Percentiles rank a stretch among this genome's conserved stretches.
phyloP scores from a whole-genome alignment of 768 basidiomycete genomes.

The Termitomyces sp. region DNA sequence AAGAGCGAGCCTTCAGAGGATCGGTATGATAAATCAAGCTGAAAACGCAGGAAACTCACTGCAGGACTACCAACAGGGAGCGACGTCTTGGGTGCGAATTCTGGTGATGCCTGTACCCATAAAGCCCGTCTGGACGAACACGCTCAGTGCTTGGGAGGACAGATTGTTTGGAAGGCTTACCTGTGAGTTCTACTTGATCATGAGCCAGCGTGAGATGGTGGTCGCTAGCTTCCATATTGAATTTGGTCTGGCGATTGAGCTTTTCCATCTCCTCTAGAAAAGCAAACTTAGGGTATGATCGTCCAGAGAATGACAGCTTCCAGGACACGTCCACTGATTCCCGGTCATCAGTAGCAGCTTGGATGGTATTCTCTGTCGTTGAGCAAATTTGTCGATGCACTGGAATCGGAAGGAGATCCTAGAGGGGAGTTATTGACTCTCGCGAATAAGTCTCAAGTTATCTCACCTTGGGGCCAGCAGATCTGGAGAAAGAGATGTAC shows the following conservation, averaged over 20 bases:
- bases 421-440: background rate
- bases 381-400: conserved; percentile 30
- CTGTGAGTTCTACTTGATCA: conserved; percentile 21
- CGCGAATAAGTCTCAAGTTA: background rate
- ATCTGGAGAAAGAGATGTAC: conserved; percentile 17
- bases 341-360: conserved; percentile 11
- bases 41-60: conserved; percentile 14
- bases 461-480: conserved; percentile 31
- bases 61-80: conserved; percentile 9
- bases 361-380: background rate
- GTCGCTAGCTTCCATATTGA: conserved; percentile 21
- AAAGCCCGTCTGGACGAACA: conserved; percentile 23
- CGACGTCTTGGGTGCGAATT: conserved; percentile 32
- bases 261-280: conserved; percentile 17
- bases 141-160: background rate
- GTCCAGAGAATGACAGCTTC: conserved; percentile 31
- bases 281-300: conserved; percentile 22
- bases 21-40: background rate
- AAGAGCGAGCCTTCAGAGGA: conserved; percentile 15
- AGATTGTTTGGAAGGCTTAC: conserved; percentile 17
- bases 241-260: conserved; percentile 5
- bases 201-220: conserved; percentile 22
- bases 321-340: conserved; percentile 32
- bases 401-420: conserved; percentile 17
- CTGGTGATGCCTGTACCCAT: conserved; percentile 27